Evolutionary conservation across 352 stramenopile genomes (phyloP).

Genomic region (Globisporangium orthogonon): DNA sequence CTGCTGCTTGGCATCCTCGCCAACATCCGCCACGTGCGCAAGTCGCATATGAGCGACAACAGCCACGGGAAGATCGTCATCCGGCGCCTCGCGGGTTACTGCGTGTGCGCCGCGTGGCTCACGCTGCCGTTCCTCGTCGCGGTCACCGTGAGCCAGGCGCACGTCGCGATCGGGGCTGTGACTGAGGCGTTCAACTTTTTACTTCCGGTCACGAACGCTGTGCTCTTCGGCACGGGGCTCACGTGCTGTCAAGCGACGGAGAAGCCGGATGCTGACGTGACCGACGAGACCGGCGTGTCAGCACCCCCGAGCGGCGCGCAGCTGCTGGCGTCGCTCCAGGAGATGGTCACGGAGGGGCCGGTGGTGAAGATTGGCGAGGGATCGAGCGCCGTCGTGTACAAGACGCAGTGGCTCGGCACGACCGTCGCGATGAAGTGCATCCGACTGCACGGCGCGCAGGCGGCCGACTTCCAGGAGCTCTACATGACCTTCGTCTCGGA

Average conservation of each 20-base stretch:
- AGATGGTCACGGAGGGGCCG: conserved; percentile 55
- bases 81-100: conserved; percentile 47
- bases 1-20: conserved; percentile 33
- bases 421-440: conserved; percentile 75
- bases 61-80: conserved; percentile 53
- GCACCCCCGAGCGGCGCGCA: conserved; percentile 12
- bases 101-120: conserved; percentile 33
- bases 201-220: conserved; percentile 47
- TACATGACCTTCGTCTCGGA: conserved; percentile 66
- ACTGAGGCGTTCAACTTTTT: conserved; percentile 53
- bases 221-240: conserved; percentile 62
- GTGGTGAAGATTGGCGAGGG: conserved; percentile 65
- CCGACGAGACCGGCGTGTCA: conserved; percentile 11
- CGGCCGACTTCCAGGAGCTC: conserved; percentile 30
- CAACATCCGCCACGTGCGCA: conserved; percentile 43
- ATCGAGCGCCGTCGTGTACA: conserved; percentile 61
- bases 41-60: conserved; percentile 47
- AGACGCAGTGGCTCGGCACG: conserved; percentile 66
- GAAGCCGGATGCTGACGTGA: conserved; percentile 6
- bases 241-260: conserved; percentile 24
- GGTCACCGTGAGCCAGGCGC: conserved; percentile 20
- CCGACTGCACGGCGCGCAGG: conserved; percentile 36
- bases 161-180: conserved; percentile 30
- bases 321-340: conserved; percentile 17
- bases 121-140: conserved; percentile 49